Conservation (phyloP, 176 grass and related monocot species). For the Chrysopogon serrulatus region DNA sequence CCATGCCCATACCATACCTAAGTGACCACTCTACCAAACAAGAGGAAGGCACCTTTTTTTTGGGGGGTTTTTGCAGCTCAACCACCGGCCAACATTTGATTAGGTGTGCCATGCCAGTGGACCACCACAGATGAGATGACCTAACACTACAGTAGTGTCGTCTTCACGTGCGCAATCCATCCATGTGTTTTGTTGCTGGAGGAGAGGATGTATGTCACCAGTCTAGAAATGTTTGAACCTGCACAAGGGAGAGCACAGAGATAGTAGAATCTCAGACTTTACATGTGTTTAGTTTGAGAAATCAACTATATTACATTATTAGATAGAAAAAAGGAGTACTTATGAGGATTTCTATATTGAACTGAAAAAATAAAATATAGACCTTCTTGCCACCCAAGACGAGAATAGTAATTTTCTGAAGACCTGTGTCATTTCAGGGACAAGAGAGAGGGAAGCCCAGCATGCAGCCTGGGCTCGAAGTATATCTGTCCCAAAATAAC, state of each 20-base stretch:
- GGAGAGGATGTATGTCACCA: not conserved
- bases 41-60: not conserved
- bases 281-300: not conserved
- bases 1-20: not conserved
- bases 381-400: not conserved
- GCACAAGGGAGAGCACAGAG: not conserved
- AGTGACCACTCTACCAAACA: not conserved
- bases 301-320: too few species aligned
- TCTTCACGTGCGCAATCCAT: not conserved
- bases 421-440: not conserved
- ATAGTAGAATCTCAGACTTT: not conserved
- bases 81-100: not conserved
- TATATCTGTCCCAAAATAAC: too few species aligned
- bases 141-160: not conserved
- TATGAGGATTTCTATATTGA: not conserved
- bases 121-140: not conserved
- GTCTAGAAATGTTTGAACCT: not conserved
- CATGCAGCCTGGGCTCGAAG: not conserved
- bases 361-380: not conserved
- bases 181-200: not conserved
- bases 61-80: not conserved
- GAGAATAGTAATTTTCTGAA: not conserved
- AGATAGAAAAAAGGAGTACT: not conserved
- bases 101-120: not conserved
- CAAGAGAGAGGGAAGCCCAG: too few species aligned